These are phyloP conservation scores for Acephala macrosclerotiorum DNA, from an alignment of 2,329 filamentous ascomycete species.

Conservation along the genomic window DNA sequence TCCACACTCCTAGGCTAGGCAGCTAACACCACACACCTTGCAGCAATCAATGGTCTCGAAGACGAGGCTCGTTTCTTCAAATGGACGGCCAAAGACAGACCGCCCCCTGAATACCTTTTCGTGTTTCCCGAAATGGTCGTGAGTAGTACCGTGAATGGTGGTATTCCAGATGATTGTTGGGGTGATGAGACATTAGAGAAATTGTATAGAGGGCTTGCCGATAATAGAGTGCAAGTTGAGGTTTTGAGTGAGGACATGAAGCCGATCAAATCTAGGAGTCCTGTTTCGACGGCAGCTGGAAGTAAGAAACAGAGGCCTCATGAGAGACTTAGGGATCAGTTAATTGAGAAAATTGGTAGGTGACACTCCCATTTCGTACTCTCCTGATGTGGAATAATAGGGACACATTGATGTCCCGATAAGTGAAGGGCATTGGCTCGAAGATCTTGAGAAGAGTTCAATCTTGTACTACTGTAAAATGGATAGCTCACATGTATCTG, in stretches of 20 bases:
- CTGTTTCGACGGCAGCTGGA: not conserved
- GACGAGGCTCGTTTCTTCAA: not conserved
- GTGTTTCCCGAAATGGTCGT: not conserved
- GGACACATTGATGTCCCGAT: no score
- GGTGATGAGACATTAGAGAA: slow-evolving; percentile 4
- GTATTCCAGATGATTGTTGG: slow-evolving; percentile 5
- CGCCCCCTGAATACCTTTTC: not conserved
- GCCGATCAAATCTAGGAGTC: not conserved
- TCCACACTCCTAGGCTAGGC: not conserved
- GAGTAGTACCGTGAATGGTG: not conserved
- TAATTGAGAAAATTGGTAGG: slow-evolving; percentile 11
- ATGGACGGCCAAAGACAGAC: not conserved
- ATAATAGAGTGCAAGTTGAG: not conserved
- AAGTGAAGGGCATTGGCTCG: no score
- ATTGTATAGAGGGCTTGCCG: slow-evolving; percentile 9
- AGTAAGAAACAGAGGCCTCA: not conserved
- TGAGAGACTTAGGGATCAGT: slow-evolving; percentile 3
- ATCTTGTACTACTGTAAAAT: no score
- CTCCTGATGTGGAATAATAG: no score
- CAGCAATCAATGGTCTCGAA: not conserved
- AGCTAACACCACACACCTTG: not conserved
- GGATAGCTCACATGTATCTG: not conserved
- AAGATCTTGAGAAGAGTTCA: no score
- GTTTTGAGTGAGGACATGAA: not conserved
- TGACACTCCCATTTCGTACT: no score